Evolutionary conservation across 257 asterid genomes (phyloP).

Genomic region (Gentiana straminea): DNA sequence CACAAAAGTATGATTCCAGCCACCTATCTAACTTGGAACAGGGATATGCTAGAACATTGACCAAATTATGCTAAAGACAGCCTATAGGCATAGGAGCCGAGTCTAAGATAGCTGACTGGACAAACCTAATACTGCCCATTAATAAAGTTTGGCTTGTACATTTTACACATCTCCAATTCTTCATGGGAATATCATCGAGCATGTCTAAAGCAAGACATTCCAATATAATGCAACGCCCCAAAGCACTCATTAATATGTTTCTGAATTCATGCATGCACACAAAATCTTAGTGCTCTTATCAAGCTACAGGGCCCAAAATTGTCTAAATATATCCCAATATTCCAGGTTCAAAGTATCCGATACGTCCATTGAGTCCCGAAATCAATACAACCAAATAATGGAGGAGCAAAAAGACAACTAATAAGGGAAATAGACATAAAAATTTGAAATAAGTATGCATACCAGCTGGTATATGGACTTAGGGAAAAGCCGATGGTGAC

Average conservation of each 20-base stretch:
- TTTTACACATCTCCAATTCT: not conserved
- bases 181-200: no score
- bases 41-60: no score
- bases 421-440: not conserved
- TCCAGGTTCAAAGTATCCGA: not conserved
- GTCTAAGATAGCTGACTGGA: no score
- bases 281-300: no score
- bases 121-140: no score
- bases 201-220: no score
- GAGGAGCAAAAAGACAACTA: not conserved
- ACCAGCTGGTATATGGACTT: constrained; percentile 94
- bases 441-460: not conserved
- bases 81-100: no score
- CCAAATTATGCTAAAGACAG: no score
- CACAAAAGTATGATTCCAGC: no score
- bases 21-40: no score
- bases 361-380: not conserved
- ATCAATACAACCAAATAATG: not conserved
- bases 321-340: not conserved
- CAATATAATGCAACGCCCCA: no score
- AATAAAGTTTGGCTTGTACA: no score
- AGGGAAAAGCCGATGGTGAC: constrained; percentile 86
- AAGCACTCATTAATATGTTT: not conserved
- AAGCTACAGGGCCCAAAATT: not conserved
- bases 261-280: not conserved